phyloP scores from a whole-genome alignment of 257 asterid genomes.

The Gentiana macrophylla region DNA sequence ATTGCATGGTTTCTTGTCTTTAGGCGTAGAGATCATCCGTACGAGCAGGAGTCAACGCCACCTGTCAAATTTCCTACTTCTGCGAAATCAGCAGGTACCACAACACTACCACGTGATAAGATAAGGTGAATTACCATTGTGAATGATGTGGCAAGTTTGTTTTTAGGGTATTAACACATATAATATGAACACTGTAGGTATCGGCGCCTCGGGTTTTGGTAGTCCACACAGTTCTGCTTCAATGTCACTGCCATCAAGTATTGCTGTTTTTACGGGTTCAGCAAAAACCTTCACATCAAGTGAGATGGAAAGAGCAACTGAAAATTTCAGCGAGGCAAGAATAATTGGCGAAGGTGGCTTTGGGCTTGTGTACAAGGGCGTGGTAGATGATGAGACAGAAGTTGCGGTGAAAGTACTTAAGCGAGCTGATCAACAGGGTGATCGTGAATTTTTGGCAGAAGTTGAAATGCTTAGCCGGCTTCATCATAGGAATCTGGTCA shows the following conservation, averaged over 20 bases:
- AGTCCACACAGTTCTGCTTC: constrained; percentile 64
- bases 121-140: too few relatives aligned
- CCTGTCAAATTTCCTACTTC: constrained; percentile 41
- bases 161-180: too few relatives aligned
- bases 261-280: constrained; percentile 68
- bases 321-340: constrained; percentile 59
- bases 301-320: constrained; percentile 78
- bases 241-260: constrained; percentile 69
- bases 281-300: constrained; percentile 55
- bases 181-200: constrained; percentile 23
- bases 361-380: constrained; percentile 81
- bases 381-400: constrained; percentile 65
- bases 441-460: constrained; percentile 90
- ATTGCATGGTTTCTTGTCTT: constrained; percentile 53
- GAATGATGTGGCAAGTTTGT: too few relatives aligned
- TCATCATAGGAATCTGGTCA: constrained; percentile 86
- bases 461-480: constrained; percentile 97
- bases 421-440: constrained; percentile 86
- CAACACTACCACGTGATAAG: not conserved
- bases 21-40: constrained; percentile 26
- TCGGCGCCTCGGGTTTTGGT: constrained; percentile 38
- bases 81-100: constrained; percentile 73
- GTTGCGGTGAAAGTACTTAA: constrained; percentile 84
- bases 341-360: constrained; percentile 94
- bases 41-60: constrained; percentile 38